Conservation (phyloP, 257 asterid genomes). For the Solanum bukasovii region DNA sequence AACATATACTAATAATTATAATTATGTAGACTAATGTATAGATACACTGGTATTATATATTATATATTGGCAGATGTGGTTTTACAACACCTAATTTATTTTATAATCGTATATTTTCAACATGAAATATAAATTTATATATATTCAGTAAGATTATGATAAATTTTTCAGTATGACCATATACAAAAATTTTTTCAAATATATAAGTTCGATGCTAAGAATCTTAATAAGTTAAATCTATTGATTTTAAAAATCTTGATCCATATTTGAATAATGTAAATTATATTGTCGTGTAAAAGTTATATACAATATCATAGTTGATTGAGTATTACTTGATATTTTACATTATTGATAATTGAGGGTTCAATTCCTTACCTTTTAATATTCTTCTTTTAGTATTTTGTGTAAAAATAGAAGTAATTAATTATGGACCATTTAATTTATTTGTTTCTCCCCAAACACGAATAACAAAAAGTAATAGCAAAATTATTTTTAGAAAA, state of each 20-base stretch:
- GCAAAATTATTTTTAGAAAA: not conserved
- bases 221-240: not conserved
- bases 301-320: too few species aligned
- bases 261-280: not conserved
- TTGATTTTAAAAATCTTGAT: not conserved
- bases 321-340: too few species aligned
- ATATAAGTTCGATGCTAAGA: not conserved
- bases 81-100: not conserved
- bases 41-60: not conserved
- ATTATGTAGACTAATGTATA: not conserved
- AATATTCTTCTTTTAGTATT: too few species aligned
- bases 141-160: not conserved
- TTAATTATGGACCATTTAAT: not conserved
- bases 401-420: too few species aligned
- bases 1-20: too few species aligned
- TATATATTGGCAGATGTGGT: not conserved
- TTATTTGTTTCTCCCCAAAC: not conserved
- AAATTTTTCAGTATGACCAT: not conserved
- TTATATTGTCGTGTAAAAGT: not conserved
- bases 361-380: too few species aligned
- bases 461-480: not conserved
- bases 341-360: too few species aligned
- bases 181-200: not conserved
- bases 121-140: not conserved
- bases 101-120: not conserved